phyloP scores from a whole-genome alignment of 371 early-diverging fungal species.

The Sporodiniella umbellata region DNA sequence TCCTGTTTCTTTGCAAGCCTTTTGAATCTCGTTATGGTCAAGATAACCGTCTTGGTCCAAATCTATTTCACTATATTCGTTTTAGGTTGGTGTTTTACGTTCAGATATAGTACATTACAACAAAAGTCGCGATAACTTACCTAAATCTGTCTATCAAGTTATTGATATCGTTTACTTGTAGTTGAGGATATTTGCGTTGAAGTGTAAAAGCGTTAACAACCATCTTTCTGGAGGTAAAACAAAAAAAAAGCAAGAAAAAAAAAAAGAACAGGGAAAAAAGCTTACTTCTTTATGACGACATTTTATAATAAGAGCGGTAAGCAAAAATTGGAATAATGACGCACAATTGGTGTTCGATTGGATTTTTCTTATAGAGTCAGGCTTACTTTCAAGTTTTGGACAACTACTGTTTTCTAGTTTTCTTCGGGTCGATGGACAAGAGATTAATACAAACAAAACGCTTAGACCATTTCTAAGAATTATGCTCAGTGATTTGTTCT shows the following conservation, averaged over 20 bases:
- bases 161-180: conserved; percentile 61
- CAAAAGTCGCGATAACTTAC: conserved; percentile 27
- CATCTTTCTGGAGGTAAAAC: conserved; percentile 6
- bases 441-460: too few species aligned
- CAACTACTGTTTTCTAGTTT: too few species aligned
- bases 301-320: background rate
- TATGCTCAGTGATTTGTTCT: too few species aligned
- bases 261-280: conserved; percentile 7
- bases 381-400: too few species aligned
- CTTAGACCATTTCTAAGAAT: too few species aligned
- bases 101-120: too few species aligned
- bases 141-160: conserved; percentile 59
- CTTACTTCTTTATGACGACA: background rate
- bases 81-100: background rate
- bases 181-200: conserved; percentile 59
- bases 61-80: conserved; percentile 66
- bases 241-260: background rate
- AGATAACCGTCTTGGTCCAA: conserved; percentile 74
- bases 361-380: too few species aligned
- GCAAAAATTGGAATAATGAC: background rate
- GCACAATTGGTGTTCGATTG: too few species aligned
- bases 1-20: conserved; percentile 70
- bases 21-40: conserved; percentile 69
- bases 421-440: too few species aligned
- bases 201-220: conserved; percentile 48